Evolutionary conservation across 495 filamentous ascomycete genomes (phyloP).

Genomic region (Hyaloscypha hepaticicola): DNA sequence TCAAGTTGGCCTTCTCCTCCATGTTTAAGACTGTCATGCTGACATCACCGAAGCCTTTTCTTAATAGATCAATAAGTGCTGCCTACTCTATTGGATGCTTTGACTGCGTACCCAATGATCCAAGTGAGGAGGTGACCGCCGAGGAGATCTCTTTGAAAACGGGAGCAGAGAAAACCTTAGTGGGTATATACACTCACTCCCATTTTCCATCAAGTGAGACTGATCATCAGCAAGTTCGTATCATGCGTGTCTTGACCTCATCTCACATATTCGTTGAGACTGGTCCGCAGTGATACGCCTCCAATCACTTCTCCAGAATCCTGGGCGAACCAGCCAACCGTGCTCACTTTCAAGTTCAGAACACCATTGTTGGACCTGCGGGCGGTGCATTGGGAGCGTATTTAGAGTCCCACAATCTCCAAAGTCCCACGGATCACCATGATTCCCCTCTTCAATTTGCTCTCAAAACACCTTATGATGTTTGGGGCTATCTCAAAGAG

Average conservation of each 20-base stretch:
- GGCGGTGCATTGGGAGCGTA: conserved; percentile 1
- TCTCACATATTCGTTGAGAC: conserved; percentile 12
- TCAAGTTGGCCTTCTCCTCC: not conserved
- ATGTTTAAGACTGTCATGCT: not conserved
- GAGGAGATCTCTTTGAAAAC: conserved; percentile 5
- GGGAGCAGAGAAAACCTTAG: conserved; percentile 4
- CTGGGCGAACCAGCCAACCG: conserved; percentile 5
- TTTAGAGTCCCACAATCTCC: conserved; percentile 4
- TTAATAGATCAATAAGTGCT: conserved; percentile 8
- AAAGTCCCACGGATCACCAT: conserved; percentile 6
- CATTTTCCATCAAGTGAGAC: not conserved
- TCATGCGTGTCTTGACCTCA: conserved; percentile 14
- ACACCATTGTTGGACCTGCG: conserved; percentile 2
- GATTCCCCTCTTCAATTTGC: conserved; percentile 13
- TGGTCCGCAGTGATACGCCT: not conserved
- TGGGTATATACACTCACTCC: not conserved
- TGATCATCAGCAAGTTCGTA: conserved; percentile 1
- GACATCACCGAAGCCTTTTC: not conserved
- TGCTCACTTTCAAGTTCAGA: conserved; percentile 8
- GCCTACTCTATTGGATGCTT: conserved; percentile 12
- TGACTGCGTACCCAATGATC: not conserved
- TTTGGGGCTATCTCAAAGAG: conserved; percentile 16
- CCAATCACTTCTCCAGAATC: not conserved
- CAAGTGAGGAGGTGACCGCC: not conserved
- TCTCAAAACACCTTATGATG: conserved; percentile 7